Evolutionary conservation across 805 yeast genomes (phyloP).

Genomic region (Suhomyces vadensis): DNA sequence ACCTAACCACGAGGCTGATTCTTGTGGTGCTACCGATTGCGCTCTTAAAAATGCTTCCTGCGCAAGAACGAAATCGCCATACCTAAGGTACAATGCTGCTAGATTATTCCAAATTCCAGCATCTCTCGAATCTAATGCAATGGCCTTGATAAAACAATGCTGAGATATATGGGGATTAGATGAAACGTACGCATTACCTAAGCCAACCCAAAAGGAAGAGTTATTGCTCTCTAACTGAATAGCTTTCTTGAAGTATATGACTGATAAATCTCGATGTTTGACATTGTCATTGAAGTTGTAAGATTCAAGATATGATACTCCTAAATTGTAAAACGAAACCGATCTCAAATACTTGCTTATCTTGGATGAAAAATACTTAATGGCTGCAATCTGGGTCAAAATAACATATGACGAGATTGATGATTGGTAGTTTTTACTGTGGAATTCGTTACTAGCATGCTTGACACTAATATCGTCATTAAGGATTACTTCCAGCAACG

Average conservation of each 20-base stretch:
- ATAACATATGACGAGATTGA: conserved; percentile 44
- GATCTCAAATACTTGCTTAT: conserved; percentile 54
- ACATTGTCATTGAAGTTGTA: conserved; percentile 18
- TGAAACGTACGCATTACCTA: conserved; percentile 73
- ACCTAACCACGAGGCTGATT: conserved; percentile 80
- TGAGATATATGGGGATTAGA: conserved; percentile 75
- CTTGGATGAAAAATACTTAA: conserved; percentile 34
- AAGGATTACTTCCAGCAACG: not conserved
- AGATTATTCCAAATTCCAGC: conserved; percentile 76
- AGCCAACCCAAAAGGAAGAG: conserved; percentile 74
- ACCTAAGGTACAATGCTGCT: conserved; percentile 70
- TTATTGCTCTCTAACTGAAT: conserved; percentile 71
- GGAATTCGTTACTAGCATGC: conserved; percentile 15
- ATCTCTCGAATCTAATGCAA: conserved; percentile 66
- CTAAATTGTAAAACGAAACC: conserved; percentile 65
- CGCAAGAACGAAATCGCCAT: conserved; percentile 72
- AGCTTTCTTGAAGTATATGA: conserved; percentile 61
- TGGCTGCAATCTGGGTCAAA: conserved; percentile 48
- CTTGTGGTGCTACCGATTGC: conserved; percentile 79
- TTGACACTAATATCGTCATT: not conserved
- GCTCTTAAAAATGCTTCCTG: conserved; percentile 69
- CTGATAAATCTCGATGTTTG: conserved; percentile 50
- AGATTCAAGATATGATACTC: conserved; percentile 58
- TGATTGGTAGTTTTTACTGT: conserved; percentile 21
- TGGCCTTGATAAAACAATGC: conserved; percentile 88